Evolutionary conservation across 73 alveolate species (phyloP).

Genomic region (Uronychia binucleata): DNA sequence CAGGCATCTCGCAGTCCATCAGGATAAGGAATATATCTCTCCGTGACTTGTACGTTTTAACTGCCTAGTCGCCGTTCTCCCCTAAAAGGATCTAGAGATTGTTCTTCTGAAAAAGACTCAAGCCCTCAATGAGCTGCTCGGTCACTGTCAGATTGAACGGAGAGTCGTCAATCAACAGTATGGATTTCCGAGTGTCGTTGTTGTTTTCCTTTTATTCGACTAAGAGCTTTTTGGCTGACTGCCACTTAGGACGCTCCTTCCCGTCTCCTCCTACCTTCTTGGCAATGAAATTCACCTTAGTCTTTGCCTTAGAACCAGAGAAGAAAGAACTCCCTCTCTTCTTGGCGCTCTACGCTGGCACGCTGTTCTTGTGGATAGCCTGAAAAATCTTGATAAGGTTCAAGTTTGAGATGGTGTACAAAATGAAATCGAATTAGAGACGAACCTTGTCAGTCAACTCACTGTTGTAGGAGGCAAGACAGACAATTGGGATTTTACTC

Average conservation of each 20-base stretch:
- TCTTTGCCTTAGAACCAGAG: too few relatives aligned
- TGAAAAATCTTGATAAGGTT: neutral
- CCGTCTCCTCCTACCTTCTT: too few relatives aligned
- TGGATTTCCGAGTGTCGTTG: neutral
- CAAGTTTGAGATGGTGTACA: neutral
- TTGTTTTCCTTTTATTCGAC: neutral
- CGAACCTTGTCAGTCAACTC: neutral
- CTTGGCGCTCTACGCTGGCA: neutral
- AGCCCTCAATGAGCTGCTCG: neutral
- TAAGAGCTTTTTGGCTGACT: neutral
- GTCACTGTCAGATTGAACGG: neutral
- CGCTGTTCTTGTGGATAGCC: neutral
- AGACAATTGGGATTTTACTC: neutral
- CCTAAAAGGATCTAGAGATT: neutral
- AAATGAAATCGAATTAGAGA: neutral
- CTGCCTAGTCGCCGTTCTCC: neutral
- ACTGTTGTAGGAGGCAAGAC: neutral
- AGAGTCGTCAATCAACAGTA: neutral
- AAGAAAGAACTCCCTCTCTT: neutral
- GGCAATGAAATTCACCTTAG: too few relatives aligned
- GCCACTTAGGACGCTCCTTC: too few relatives aligned
- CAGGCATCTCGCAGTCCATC: neutral
- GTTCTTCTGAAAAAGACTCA: neutral
- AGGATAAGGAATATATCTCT: neutral
- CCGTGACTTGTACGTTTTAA: neutral